These are phyloP conservation scores for Tetrahymena elliotti DNA, from an alignment of 73 alveolate species.

Conservation along the genomic window DNA sequence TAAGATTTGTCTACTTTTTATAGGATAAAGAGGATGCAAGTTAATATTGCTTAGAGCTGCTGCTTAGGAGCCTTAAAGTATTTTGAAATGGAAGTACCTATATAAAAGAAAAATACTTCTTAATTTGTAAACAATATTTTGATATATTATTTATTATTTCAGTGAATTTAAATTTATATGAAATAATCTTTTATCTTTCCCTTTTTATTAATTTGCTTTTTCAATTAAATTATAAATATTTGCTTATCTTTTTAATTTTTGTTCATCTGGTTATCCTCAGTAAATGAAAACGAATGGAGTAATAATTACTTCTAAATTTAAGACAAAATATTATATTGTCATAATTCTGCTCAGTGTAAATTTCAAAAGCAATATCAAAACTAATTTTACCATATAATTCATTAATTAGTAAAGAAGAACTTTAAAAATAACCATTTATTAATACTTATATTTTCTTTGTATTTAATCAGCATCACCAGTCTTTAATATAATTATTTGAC, in stretches of 20 bases:
- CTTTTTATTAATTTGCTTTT: background rate
- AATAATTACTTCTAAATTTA: background rate
- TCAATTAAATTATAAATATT: background rate
- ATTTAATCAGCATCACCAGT: background rate
- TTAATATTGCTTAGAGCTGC: too few relatives aligned
- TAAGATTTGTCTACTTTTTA: background rate
- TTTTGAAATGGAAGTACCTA: background rate
- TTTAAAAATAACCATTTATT: background rate
- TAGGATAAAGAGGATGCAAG: background rate
- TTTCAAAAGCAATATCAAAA: background rate
- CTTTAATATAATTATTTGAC: too few relatives aligned
- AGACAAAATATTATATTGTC: background rate
- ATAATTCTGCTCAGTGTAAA: background rate
- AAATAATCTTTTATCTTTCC: background rate
- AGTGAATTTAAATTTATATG: background rate
- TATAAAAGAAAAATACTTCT: background rate
- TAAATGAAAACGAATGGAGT: background rate
- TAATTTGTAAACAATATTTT: background rate
- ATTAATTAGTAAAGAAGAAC: background rate
- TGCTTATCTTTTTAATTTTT: background rate
- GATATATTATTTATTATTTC: background rate
- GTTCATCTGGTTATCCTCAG: background rate
- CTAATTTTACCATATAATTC: background rate
- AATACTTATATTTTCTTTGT: background rate
- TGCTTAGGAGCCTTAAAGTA: background rate